These are phyloP conservation scores for Barnettozyma botsteinii DNA, from an alignment of 805 yeast genomes.

Conservation along the genomic window DNA sequence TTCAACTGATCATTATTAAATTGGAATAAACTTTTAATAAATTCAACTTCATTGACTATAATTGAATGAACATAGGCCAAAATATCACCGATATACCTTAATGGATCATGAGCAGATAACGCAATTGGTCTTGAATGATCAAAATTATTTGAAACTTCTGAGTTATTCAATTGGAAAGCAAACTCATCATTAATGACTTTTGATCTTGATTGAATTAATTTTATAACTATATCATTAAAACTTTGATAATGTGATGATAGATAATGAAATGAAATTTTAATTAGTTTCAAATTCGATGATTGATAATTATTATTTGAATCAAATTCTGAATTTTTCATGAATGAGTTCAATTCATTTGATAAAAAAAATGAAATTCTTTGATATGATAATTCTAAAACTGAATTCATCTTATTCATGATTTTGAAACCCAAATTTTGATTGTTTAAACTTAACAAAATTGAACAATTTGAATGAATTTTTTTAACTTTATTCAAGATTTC, in stretches of 20 bases:
- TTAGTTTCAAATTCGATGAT: slow-evolving; percentile 16
- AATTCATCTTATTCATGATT: slow-evolving; percentile 54
- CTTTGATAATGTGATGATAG: slow-evolving; percentile 39
- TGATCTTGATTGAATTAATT: slow-evolving; percentile 66
- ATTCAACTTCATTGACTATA: slow-evolving; percentile 82
- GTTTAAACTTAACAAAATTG: slow-evolving; percentile 62
- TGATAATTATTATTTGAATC: slow-evolving; percentile 13
- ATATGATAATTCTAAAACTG: slow-evolving; percentile 45
- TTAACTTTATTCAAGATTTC: slow-evolving; percentile 54
- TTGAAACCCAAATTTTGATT: slow-evolving; percentile 60
- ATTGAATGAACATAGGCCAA: slow-evolving; percentile 83
- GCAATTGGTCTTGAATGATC: slow-evolving; percentile 44
- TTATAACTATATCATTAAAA: slow-evolving; percentile 54
- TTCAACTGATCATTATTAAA: slow-evolving; percentile 23
- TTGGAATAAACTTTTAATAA: slow-evolving; percentile 57
- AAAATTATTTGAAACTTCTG: slow-evolving; percentile 14
- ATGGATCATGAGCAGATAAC: slow-evolving; percentile 70
- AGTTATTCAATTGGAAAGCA: slow-evolving; percentile 42
- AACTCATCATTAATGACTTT: slow-evolving; percentile 63
- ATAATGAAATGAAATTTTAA: slow-evolving; percentile 30
- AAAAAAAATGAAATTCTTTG: slow-evolving; percentile 46
- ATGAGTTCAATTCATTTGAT: slow-evolving; percentile 25
- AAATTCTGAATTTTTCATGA: slow-evolving; percentile 10
- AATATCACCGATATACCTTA: slow-evolving; percentile 78
- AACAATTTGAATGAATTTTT: slow-evolving; percentile 58